Evolutionary conservation across 176 grass and related monocot genomes (phyloP).

Genomic region (Zoysia pacifica): DNA sequence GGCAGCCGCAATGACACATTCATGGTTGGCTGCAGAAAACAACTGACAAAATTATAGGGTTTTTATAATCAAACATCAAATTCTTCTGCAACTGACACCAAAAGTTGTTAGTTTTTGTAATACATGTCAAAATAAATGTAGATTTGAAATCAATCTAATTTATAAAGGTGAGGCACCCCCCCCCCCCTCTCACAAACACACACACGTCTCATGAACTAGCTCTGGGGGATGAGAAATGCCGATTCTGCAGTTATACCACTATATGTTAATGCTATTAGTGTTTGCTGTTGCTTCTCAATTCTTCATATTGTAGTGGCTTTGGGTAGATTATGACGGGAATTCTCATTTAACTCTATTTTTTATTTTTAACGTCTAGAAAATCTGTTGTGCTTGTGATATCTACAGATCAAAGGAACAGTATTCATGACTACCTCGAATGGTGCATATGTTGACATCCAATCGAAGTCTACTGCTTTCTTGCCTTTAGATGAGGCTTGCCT

Average conservation of each 20-base stretch:
- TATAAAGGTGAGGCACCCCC: not conserved
- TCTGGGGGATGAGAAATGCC: not conserved
- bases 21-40: too few relatives aligned
- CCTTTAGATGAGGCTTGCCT: slow-evolving; percentile 80
- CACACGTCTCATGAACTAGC: not conserved
- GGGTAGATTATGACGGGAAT: not conserved
- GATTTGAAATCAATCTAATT: not conserved
- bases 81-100: too few relatives aligned
- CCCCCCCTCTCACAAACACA: too few relatives aligned
- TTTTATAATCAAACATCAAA: too few relatives aligned
- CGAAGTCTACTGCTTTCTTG: slow-evolving; percentile 78
- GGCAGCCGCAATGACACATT: too few relatives aligned
- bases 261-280: slow-evolving; percentile 9
- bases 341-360: slow-evolving; percentile 6
- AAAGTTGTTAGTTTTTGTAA: too few relatives aligned
- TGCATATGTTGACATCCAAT: slow-evolving; percentile 79
- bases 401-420: slow-evolving; percentile 83
- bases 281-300: slow-evolving; percentile 2
- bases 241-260: not conserved
- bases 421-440: slow-evolving; percentile 71
- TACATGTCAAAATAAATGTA: too few relatives aligned
- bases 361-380: slow-evolving; percentile 25
- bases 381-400: slow-evolving; percentile 24
- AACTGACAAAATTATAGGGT: too few relatives aligned
- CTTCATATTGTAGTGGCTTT: not conserved